Conservation (phyloP, 2,329 filamentous ascomycete genomes). For the Diaporthe ilicicola region DNA sequence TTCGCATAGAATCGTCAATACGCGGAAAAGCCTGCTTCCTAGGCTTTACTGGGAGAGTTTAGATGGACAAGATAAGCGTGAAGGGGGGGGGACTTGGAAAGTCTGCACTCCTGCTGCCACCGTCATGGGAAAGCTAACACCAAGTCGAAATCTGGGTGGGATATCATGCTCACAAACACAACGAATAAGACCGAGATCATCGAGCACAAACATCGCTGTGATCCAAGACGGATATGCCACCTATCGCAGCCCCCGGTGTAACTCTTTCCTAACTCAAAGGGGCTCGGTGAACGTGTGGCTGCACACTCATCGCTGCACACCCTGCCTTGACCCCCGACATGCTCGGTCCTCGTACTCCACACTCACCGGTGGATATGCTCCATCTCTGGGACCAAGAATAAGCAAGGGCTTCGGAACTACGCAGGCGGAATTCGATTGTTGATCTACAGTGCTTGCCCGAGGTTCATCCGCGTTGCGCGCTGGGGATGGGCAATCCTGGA, state of each 20-base stretch:
- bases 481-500: background rate
- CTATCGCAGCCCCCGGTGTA: background rate
- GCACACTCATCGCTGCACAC: constrained; percentile 1
- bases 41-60: background rate
- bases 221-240: constrained; percentile 8
- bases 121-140: background rate
- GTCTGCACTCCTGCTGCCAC: background rate
- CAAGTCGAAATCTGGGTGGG: background rate
- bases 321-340: background rate
- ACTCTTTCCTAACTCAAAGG: constrained; percentile 5
- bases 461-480: constrained; percentile 11
- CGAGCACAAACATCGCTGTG: background rate
- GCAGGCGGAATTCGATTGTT: background rate
- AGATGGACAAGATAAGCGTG: background rate
- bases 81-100: background rate
- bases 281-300: constrained; percentile 28
- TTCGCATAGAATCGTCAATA: background rate
- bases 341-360: constrained; percentile 17
- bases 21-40: background rate
- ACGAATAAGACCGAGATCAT: background rate
- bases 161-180: background rate
- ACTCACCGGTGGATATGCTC: constrained; percentile 8
- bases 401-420: constrained; percentile 16
- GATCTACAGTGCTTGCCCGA: constrained; percentile 1
- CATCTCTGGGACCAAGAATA: constrained; percentile 18